Evolutionary conservation across 441 rosid genomes (phyloP).

Genomic region (Corymbia calophylla): DNA sequence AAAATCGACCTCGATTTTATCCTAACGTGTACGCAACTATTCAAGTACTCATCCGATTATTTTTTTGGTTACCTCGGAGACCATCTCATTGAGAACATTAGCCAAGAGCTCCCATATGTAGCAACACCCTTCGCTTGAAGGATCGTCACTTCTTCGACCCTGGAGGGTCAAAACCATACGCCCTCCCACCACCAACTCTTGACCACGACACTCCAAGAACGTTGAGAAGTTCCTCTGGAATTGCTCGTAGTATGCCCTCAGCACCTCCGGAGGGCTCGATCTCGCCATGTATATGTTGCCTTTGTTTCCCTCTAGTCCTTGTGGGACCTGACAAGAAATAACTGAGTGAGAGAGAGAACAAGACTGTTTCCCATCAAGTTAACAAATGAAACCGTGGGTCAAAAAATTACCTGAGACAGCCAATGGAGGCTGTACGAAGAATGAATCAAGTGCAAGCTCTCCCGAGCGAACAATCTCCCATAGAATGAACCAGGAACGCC

Average conservation of each 20-base stretch:
- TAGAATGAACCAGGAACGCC: constrained; percentile 7
- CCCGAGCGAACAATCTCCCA: constrained; percentile 2
- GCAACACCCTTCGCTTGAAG: neutral
- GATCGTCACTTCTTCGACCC: neutral
- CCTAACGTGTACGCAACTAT: neutral
- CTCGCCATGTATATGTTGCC: neutral
- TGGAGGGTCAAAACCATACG: neutral
- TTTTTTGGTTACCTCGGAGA: neutral
- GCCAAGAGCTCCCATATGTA: neutral
- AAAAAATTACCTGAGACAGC: neutral
- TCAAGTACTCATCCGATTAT: neutral
- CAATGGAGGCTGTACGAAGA: neutral
- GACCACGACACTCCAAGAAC: neutral
- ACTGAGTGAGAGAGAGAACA: neutral
- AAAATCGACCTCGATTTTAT: neutral
- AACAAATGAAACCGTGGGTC: neutral
- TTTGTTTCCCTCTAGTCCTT: neutral
- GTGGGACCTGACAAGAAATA: neutral
- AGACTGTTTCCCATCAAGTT: neutral
- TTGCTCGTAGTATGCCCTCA: neutral
- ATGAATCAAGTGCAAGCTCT: neutral
- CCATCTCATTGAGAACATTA: neutral
- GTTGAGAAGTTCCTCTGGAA: neutral
- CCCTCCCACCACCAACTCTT: neutral
- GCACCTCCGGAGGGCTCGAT: neutral